Conservation (phyloP, 352 stramenopile genomes). For the Globisporangium megalacanthum region DNA sequence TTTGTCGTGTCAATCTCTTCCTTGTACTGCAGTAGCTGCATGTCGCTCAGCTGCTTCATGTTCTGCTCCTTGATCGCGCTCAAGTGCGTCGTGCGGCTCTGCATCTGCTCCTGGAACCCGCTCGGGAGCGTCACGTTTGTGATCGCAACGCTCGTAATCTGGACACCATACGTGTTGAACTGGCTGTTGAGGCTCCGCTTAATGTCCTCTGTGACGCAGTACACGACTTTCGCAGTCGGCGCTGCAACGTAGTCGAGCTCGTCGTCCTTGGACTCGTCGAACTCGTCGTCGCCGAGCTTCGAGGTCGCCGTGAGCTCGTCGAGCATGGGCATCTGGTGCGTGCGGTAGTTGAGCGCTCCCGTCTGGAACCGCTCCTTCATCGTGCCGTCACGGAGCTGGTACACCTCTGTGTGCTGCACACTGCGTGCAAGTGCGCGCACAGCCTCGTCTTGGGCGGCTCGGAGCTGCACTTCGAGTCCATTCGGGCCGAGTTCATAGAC, state of each 20-base stretch:
- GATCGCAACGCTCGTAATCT: slow-evolving; percentile 40
- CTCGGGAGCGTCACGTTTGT: slow-evolving; percentile 27
- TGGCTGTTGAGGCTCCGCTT: slow-evolving; percentile 60
- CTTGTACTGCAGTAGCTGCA: slow-evolving; percentile 65
- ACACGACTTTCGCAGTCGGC: slow-evolving; percentile 18
- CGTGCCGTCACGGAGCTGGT: slow-evolving; percentile 71
- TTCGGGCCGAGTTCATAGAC: slow-evolving; percentile 84
- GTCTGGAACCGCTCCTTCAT: slow-evolving; percentile 64
- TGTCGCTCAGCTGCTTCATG: slow-evolving; percentile 37
- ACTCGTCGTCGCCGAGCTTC: slow-evolving; percentile 10
- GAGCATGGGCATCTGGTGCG: slow-evolving; percentile 9
- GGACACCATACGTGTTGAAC: slow-evolving; percentile 68
- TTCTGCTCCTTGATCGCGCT: too few species aligned
- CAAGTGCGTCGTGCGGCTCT: slow-evolving; percentile 50
- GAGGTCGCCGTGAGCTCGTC: slow-evolving; percentile 14
- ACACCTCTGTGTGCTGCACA: slow-evolving; percentile 87
- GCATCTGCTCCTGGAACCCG: slow-evolving; percentile 63
- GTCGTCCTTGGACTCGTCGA: not conserved
- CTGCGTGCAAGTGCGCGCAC: slow-evolving; percentile 76
- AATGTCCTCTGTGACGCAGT: slow-evolving; percentile 61
- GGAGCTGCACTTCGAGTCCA: slow-evolving; percentile 81
- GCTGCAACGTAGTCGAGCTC: slow-evolving; percentile 1
- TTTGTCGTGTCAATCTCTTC: slow-evolving; percentile 52
- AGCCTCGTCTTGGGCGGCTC: slow-evolving; percentile 76
- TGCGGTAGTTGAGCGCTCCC: slow-evolving; percentile 9